These are phyloP conservation scores for Gossypium sturtianum DNA, from an alignment of 345 rosid species.

Conservation along the genomic window DNA sequence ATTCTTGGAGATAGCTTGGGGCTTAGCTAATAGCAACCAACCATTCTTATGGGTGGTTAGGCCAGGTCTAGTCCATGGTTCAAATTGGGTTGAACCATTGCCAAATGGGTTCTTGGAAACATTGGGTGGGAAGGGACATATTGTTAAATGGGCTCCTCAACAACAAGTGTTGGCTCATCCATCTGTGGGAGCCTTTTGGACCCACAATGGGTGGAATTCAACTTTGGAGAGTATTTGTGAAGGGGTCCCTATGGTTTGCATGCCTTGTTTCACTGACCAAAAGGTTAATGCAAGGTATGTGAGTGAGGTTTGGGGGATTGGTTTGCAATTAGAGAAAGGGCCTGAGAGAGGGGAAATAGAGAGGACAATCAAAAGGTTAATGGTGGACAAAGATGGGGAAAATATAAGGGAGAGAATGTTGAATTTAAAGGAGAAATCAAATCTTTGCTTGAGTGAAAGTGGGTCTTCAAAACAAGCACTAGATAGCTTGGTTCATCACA, in stretches of 20 bases:
- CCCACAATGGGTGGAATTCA: slow-evolving; percentile 69
- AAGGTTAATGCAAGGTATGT: slow-evolving; percentile 41
- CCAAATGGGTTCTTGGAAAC: slow-evolving; percentile 40
- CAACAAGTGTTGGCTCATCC: slow-evolving; percentile 44
- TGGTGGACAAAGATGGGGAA: slow-evolving; percentile 27
- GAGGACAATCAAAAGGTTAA: slow-evolving; percentile 22
- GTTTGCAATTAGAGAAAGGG: slow-evolving; percentile 33
- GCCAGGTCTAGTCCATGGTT: slow-evolving; percentile 27
- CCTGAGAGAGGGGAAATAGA: slow-evolving; percentile 38
- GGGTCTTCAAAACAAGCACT: slow-evolving; percentile 34
- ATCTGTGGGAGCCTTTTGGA: slow-evolving; percentile 54
- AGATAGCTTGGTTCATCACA: slow-evolving; percentile 26
- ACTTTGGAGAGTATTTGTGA: slow-evolving; percentile 53
- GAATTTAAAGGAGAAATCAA: slow-evolving; percentile 29
- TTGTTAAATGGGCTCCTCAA: slow-evolving; percentile 67
- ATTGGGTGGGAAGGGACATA: slow-evolving; percentile 32
- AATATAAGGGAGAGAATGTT: slow-evolving; percentile 25
- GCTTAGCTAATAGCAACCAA: slow-evolving; percentile 31
- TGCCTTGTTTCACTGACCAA: slow-evolving; percentile 59
- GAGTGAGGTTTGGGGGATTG: slow-evolving; percentile 45
- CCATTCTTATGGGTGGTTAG: slow-evolving; percentile 68
- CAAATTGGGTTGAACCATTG: slow-evolving; percentile 29
- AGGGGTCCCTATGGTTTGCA: slow-evolving; percentile 67
- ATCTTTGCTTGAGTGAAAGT: slow-evolving; percentile 21
- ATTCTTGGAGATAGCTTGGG: slow-evolving; percentile 47